phyloP scores from a whole-genome alignment of 345 rosid species.

The Arabidopsis suecica region DNA sequence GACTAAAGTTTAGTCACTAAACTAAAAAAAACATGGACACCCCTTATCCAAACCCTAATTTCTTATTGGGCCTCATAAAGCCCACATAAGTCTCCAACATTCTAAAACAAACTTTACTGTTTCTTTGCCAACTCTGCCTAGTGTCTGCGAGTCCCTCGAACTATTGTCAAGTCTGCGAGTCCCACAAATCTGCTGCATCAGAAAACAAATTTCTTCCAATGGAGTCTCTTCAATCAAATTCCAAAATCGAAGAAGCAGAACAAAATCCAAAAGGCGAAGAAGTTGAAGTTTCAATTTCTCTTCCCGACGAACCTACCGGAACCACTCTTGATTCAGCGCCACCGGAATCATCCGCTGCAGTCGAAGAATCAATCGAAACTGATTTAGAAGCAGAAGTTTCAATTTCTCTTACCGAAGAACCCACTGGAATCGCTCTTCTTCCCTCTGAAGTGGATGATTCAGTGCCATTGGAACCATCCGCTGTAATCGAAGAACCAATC shows the following conservation, averaged over 20 bases:
- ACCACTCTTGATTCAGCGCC: neutral
- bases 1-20: too few relatives aligned
- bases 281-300: conserved; percentile 7
- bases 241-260: conserved; percentile 23
- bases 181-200: neutral
- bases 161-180: neutral
- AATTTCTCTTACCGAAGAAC: neutral
- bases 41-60: conserved; percentile 1
- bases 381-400: conserved; percentile 24
- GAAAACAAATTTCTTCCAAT: conserved; percentile 40
- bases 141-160: neutral
- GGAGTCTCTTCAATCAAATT: conserved; percentile 59
- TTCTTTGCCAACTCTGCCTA: neutral
- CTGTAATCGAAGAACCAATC: conserved; percentile 28
- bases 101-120: neutral
- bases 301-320: conserved; percentile 6
- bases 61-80: conserved; percentile 19
- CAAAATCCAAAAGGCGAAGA: conserved; percentile 15
- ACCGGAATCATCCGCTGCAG: conserved; percentile 8
- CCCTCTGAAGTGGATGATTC: conserved; percentile 2
- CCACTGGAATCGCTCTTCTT: neutral
- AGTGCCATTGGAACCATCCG: neutral
- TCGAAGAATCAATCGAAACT: conserved; percentile 24
- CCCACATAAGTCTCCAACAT: neutral
- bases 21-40: neutral